Conservation (phyloP, 2,329 filamentous ascomycete species). For the Colletotrichum sp. region DNA sequence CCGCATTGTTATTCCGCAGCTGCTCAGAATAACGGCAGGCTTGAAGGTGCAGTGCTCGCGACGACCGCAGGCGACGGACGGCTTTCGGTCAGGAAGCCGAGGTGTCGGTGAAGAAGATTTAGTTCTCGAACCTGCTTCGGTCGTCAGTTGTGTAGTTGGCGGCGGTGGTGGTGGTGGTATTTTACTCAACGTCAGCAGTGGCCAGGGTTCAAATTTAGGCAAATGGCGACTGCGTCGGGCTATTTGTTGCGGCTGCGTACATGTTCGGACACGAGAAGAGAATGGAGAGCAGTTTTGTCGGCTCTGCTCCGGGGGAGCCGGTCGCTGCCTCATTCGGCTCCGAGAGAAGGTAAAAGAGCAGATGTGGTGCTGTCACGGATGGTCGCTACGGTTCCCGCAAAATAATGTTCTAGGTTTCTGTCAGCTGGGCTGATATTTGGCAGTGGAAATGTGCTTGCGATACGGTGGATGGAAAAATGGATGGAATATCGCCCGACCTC, state of each 20-base stretch:
- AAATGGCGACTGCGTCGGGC: neutral
- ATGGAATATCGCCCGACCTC: neutral
- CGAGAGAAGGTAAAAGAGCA: neutral
- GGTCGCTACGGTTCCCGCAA: neutral
- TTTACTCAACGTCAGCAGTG: neutral
- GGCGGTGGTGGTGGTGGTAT: neutral
- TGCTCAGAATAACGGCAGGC: neutral
- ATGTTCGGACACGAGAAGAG: neutral
- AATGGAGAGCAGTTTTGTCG: neutral
- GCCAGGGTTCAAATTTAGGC: neutral
- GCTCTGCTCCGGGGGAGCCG: neutral
- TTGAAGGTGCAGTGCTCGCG: neutral
- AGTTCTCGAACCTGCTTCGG: neutral
- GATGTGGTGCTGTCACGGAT: neutral
- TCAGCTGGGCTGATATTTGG: neutral
- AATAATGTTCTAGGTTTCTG: neutral
- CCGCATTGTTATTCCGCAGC: neutral
- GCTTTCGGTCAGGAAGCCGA: neutral
- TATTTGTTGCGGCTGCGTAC: neutral
- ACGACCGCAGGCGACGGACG: neutral
- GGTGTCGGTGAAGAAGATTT: neutral
- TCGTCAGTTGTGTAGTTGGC: neutral
- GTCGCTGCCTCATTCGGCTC: neutral
- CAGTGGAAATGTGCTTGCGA: neutral
- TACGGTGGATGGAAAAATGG: neutral